These are phyloP conservation scores for Chrysopogon serrulatus DNA, from an alignment of 176 grass and related monocot species.

Conservation along the genomic window DNA sequence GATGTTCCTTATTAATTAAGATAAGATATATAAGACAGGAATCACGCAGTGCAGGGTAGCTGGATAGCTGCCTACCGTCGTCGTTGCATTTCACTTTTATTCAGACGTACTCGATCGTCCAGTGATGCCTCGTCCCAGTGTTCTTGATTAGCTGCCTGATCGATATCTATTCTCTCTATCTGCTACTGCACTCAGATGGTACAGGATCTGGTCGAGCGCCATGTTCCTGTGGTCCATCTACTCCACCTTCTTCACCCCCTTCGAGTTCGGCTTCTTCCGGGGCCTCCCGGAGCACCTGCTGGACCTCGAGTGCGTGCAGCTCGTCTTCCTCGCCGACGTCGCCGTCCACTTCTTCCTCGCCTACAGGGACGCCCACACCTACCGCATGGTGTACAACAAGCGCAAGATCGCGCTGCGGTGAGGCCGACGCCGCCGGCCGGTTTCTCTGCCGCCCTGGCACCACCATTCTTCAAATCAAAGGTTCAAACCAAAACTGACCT, in stretches of 20 bases:
- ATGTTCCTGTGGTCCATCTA: constrained; percentile 81
- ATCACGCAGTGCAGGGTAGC: background rate
- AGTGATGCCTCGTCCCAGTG: background rate
- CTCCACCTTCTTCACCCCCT: constrained; percentile 83
- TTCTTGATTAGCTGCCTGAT: background rate
- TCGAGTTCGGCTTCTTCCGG: constrained; percentile 83
- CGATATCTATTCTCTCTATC: background rate
- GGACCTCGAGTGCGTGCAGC: constrained; percentile 72
- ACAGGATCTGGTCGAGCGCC: constrained; percentile 60
- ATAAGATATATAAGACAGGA: too few relatives aligned
- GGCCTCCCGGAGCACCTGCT: constrained; percentile 57
- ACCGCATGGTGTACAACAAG: constrained; percentile 60
- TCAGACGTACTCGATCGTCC: background rate
- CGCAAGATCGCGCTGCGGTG: constrained; percentile 60
- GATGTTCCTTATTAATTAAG: background rate
- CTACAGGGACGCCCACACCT: constrained; percentile 65
- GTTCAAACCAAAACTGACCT: too few relatives aligned
- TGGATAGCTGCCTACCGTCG: background rate
- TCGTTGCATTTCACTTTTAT: background rate
- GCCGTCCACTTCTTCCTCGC: constrained; percentile 66
- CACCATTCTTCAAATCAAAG: too few relatives aligned
- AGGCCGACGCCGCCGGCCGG: background rate
- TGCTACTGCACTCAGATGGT: constrained; percentile 38
- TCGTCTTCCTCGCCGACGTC: constrained; percentile 81
- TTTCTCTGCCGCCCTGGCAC: background rate